Percentiles rank a stretch among this genome's conserved stretches.
Evolutionary conservation across 176 grass and related monocot species (phyloP).

Genomic region (Aegilops sharonensis): DNA sequence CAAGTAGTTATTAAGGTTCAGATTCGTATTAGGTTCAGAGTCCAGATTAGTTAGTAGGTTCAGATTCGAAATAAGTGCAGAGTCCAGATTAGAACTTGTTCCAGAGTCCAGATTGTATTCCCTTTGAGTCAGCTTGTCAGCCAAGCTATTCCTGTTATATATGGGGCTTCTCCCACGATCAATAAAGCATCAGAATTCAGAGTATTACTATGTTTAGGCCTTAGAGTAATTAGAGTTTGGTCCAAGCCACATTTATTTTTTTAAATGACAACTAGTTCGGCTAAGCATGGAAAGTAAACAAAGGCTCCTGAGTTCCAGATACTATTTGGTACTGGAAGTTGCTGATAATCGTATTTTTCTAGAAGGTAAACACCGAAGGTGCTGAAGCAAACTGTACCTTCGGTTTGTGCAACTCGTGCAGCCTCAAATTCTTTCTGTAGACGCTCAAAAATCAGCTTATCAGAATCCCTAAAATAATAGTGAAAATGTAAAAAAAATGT

Average conservation of each 20-base stretch:
- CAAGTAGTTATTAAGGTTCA: no score
- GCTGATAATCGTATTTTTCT: constrained; percentile 16
- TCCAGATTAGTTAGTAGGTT: no score
- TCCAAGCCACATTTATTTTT: constrained; percentile 3
- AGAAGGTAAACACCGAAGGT: constrained; percentile 9
- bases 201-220: no score
- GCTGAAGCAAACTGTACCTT: constrained; percentile 47
- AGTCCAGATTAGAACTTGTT: no score
- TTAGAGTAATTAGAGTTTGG: no score
- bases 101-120: no score
- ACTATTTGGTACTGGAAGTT: not conserved
- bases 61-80: no score
- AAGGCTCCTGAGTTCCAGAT: not conserved
- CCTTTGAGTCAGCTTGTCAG: no score
- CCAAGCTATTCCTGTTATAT: no score
- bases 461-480: constrained; percentile 65
- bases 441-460: constrained; percentile 93
- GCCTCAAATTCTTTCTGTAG: constrained; percentile 87
- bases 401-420: constrained; percentile 67
- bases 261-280: constrained; percentile 4
- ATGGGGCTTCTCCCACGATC: no score
- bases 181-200: no score
- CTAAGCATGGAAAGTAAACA: not conserved
- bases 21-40: no score
- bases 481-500: constrained; percentile 17